Evolutionary conservation across 1,284 basidiomycete genomes (phyloP), one percentile per base, ranked within the genome.

Genomic region (Inonotus obliquus): DNA sequence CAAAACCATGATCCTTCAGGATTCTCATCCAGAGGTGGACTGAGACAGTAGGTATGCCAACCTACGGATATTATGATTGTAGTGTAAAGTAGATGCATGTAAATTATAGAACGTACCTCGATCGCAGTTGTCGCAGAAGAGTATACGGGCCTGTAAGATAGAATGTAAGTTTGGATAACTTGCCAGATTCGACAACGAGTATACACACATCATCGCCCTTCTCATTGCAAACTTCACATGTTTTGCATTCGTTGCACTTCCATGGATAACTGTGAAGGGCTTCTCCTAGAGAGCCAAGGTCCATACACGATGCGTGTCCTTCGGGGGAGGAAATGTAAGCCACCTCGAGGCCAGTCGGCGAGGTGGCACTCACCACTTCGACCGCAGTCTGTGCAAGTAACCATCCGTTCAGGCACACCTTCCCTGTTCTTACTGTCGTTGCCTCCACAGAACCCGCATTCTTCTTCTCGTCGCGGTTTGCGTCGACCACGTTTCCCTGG

Each of bases 41-140:
- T 71, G 54, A 98, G 79, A 74, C 96, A 98, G 68, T 91, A 85
- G 76, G 89, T 87, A 73, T 99, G 96, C 92, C 92, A 98, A 39
- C 93, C 89, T 90, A 65, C 48, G 61, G 29, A 47, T 23, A 56
- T 55, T 9, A 25, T 23, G 54, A 67, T n/a, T 37, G 67, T n/a
- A 44, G 60, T 19, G 27, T 27, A n/a, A 29, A 23, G 53, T 48
- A 66, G 47, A 61, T 62, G 65, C 54, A 25, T 29, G 59, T n/a
- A 21, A 13, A n/a, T 41, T 52, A 56, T 44, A 35, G 61, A 27
- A 49, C 54, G 48, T 47, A 70, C 92, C 94, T 79, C 94, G 81
- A 78, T 99, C 96, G 73, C 96, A 99, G 56, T 81, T 84, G 77
- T 98, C 96, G 74, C 96, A 99, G 68, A 98, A 92, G 65, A 98